These are phyloP conservation scores for Sporothrix pseudoabietina DNA, from an alignment of 2,329 filamentous ascomycete species.

Conservation along the genomic window DNA sequence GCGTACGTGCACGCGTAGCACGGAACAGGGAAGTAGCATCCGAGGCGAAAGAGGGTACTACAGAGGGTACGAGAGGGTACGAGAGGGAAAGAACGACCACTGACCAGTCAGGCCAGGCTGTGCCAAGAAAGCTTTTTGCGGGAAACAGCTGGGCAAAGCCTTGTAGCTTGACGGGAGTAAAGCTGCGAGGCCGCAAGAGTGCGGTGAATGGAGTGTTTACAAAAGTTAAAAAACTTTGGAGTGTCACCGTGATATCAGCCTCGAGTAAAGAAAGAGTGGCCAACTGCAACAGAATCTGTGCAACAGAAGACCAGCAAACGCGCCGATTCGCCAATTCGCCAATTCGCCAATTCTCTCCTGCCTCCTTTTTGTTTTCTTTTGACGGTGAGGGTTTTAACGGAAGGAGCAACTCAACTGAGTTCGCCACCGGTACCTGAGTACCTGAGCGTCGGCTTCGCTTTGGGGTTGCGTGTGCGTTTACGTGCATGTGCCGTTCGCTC, in stretches of 20 bases:
- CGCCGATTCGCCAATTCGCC: neutral
- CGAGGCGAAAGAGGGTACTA: neutral
- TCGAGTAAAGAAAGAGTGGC: neutral
- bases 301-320: neutral
- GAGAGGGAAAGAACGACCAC: neutral
- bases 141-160: neutral
- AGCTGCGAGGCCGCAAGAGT: neutral
- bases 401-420: neutral
- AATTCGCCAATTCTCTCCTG: neutral
- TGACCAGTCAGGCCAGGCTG: neutral
- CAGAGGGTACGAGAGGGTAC: too few species aligned
- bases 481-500: too few species aligned
- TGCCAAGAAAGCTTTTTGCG: conserved; percentile 10
- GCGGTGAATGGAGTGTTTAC: neutral
- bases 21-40: conserved; percentile 15
- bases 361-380: neutral
- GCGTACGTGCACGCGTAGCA: neutral
- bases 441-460: neutral
- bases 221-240: neutral
- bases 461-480: neutral
- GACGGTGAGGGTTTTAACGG: neutral
- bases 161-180: neutral
- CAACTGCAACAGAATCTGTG: neutral
- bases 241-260: neutral
- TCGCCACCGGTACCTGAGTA: conserved; percentile 17